phyloP scores from a whole-genome alignment of 805 yeast species.

The Barnettozyma botsteinii region DNA sequence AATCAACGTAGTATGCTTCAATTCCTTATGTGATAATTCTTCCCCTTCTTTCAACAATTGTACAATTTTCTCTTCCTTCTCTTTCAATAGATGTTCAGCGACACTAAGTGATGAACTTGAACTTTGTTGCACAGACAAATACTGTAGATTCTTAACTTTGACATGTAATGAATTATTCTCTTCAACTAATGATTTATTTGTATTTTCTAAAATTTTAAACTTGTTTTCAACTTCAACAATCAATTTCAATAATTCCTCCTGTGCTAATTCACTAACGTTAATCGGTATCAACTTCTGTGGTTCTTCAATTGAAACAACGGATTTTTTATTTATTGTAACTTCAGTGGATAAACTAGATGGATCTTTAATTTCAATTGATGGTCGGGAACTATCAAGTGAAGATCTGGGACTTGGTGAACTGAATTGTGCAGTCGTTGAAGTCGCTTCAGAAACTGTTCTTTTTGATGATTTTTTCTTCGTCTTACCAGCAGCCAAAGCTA shows the following conservation, averaged over 20 bases:
- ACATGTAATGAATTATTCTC: constrained; percentile 22
- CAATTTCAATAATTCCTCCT: constrained; percentile 15
- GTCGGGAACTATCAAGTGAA: constrained; percentile 5
- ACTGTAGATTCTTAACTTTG: constrained; percentile 12
- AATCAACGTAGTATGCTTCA: constrained; percentile 59
- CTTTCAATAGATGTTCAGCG: constrained; percentile 27
- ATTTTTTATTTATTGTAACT: no score
- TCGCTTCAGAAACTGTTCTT: constrained; percentile 1
- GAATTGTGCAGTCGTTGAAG: no score
- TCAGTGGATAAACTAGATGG: neutral
- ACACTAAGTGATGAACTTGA: constrained; percentile 1
- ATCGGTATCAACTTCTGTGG: constrained; percentile 7
- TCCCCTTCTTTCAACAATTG: constrained; percentile 74
- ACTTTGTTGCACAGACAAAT: neutral
- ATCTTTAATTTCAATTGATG: neutral
- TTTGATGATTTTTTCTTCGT: constrained; percentile 20
- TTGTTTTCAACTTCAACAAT: constrained; percentile 14
- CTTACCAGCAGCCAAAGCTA: constrained; percentile 68
- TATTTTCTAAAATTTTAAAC: constrained; percentile 11
- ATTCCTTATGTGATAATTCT: constrained; percentile 62
- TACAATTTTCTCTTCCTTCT: constrained; percentile 54
- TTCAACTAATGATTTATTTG: constrained; percentile 13
- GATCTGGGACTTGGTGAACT: constrained; percentile 2
- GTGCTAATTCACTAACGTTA: constrained; percentile 9
- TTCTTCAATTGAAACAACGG: no score